Percentiles rank a stretch among this genome's conserved stretches.
These are phyloP conservation scores for Microcos paniculata DNA, from an alignment of 345 rosid genomes.

Conservation along the genomic window DNA sequence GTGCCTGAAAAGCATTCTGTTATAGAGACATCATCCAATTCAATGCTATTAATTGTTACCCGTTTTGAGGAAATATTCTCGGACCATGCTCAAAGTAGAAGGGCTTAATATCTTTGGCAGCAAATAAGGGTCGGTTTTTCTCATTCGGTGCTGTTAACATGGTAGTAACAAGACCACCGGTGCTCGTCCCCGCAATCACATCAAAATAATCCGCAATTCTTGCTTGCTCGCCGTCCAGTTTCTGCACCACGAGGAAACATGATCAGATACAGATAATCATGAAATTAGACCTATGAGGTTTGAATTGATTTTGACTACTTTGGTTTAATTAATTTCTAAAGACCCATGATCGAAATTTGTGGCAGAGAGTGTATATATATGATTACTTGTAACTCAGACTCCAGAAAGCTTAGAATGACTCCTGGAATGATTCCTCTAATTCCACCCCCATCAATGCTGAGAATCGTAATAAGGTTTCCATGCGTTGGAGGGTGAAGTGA, in stretches of 20 bases:
- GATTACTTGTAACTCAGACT: constrained; percentile 36
- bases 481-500: constrained; percentile 12
- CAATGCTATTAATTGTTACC: constrained; percentile 24
- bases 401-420: constrained; percentile 27
- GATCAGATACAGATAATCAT: too few relatives aligned
- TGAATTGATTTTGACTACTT: too few relatives aligned
- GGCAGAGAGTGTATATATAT: too few relatives aligned
- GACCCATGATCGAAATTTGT: too few relatives aligned
- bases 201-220: constrained; percentile 61
- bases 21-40: neutral
- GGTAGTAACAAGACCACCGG: constrained; percentile 57
- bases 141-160: constrained; percentile 53
- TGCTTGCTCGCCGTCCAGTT: constrained; percentile 50
- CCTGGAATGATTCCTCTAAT: constrained; percentile 45
- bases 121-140: constrained; percentile 45
- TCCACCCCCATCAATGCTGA: constrained; percentile 50
- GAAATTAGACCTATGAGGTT: too few relatives aligned
- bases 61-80: constrained; percentile 40
- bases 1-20: neutral
- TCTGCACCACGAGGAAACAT: constrained; percentile 22
- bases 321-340: too few relatives aligned
- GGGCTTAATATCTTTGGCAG: constrained; percentile 46
- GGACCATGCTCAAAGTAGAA: constrained; percentile 41
- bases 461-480: constrained; percentile 36
- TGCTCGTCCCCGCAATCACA: constrained; percentile 54